A percentile compares a stretch with the other conserved stretches of the same genome.
phyloP scores from a whole-genome alignment of 192 early-diverging fungal genomes.

The Umbelopsis sp. region DNA sequence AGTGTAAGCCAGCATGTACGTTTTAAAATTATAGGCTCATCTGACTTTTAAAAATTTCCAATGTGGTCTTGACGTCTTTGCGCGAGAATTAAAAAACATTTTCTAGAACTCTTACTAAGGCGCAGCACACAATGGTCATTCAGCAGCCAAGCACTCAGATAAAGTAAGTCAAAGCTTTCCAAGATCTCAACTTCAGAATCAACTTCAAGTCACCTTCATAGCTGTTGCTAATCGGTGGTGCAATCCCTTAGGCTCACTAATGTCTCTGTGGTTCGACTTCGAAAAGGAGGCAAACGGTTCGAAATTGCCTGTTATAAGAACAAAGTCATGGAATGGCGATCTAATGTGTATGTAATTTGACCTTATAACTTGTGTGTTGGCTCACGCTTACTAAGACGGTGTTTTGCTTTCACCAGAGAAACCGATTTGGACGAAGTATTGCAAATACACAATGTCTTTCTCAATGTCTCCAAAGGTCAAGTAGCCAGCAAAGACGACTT shows the following conservation, averaged over 20 bases:
- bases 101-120: background rate
- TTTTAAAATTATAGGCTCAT: no score
- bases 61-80: no score
- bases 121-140: constrained; percentile 30
- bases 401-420: constrained; percentile 58
- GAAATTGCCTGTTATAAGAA: constrained; percentile 99
- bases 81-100: no score
- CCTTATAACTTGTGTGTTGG: background rate
- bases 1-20: no score
- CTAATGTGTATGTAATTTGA: constrained; percentile 68
- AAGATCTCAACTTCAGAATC: background rate
- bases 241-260: constrained; percentile 76
- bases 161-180: constrained; percentile 33
- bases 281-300: constrained; percentile 97
- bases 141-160: constrained; percentile 47
- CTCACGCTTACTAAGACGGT: background rate
- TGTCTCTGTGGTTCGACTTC: constrained; percentile 92
- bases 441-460: constrained; percentile 91
- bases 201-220: background rate
- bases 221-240: background rate
- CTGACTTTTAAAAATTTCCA: no score
- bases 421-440: constrained; percentile 96
- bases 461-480: constrained; percentile 97
- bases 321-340: constrained; percentile 96
- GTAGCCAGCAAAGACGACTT: constrained; percentile 90